Evolutionary conservation across 306 rosid species (phyloP).

Genomic region (Arachis stenosperma): DNA sequence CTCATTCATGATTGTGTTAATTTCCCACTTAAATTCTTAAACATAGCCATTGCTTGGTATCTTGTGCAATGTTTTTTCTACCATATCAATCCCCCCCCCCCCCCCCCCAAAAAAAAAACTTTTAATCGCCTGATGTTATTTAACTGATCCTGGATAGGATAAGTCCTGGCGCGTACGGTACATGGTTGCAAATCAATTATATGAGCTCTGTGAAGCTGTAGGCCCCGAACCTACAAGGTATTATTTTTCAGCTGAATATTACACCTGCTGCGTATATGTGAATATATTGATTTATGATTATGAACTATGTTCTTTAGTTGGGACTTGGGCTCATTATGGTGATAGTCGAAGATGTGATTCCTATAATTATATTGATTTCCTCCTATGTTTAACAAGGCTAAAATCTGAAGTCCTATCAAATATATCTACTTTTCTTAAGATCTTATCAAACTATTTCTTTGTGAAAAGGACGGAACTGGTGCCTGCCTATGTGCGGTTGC

Average conservation of each 20-base stretch:
- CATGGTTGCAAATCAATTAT: conserved; percentile 98
- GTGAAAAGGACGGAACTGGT: conserved; percentile 76
- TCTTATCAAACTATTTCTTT: conserved; percentile 36
- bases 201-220: conserved; percentile 97
- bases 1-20: neutral
- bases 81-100: neutral
- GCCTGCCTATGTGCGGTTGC: conserved; percentile 94
- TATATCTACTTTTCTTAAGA: conserved; percentile 21
- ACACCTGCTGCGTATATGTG: conserved; percentile 11
- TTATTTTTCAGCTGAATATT: conserved; percentile 19
- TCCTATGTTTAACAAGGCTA: conserved; percentile 2
- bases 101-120: too few species aligned
- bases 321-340: conserved; percentile 5
- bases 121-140: conserved; percentile 22
- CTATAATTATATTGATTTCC: conserved; percentile 24
- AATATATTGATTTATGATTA: conserved; percentile 17
- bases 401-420: conserved; percentile 19
- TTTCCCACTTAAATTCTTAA: neutral
- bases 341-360: conserved; percentile 7
- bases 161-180: conserved; percentile 99
- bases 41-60: neutral
- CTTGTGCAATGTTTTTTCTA: neutral
- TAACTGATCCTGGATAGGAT: conserved; percentile 58
- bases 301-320: conserved; percentile 30
- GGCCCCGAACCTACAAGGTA: conserved; percentile 98